Conservation (phyloP, 2,329 filamentous ascomycete genomes). For the Pyricularia sp. region DNA sequence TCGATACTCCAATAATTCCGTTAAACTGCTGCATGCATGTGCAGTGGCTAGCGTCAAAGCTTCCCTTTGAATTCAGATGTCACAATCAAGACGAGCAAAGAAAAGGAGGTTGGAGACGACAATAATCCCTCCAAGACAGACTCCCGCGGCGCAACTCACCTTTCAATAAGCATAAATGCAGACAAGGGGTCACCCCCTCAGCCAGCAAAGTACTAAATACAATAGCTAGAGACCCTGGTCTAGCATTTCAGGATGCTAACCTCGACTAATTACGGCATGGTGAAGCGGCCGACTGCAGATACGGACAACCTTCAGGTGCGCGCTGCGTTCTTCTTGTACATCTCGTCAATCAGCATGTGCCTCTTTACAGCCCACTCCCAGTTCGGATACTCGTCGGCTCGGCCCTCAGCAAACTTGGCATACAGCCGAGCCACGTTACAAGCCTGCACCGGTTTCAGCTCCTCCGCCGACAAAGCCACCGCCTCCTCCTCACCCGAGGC, state of each 20-base stretch:
- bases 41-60: too few species aligned
- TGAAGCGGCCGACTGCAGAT: background rate
- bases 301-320: background rate
- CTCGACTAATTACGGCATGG: too few species aligned
- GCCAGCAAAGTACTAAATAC: too few species aligned
- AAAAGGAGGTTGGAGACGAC: too few species aligned
- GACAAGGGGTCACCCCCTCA: too few species aligned
- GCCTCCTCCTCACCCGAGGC: conserved; percentile 32
- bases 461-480: conserved; percentile 32
- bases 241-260: too few species aligned
- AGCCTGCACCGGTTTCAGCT: conserved; percentile 27
- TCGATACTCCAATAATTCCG: background rate
- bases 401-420: conserved; percentile 36
- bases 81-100: too few species aligned
- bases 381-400: background rate
- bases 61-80: too few species aligned
- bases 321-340: background rate
- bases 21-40: background rate
- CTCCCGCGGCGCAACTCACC: too few species aligned
- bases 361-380: background rate
- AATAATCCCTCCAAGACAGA: too few species aligned
- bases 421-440: conserved; percentile 46
- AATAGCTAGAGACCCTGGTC: too few species aligned
- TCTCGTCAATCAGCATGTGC: background rate
- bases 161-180: too few species aligned